These are phyloP conservation scores for Penicillium subrubescens DNA, from an alignment of 495 filamentous ascomycete species.

Conservation along the genomic window DNA sequence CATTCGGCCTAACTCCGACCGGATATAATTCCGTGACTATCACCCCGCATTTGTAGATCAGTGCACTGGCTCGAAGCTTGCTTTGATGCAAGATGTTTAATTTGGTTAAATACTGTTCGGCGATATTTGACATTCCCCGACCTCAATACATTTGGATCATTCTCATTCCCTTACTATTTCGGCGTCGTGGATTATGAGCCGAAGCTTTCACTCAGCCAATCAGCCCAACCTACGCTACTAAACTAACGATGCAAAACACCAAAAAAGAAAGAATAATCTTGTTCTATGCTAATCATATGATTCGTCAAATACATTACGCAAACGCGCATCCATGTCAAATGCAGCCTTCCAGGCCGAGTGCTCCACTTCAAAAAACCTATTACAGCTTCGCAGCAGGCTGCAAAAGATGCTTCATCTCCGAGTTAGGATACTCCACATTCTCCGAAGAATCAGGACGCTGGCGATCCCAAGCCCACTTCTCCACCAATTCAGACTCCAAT, in stretches of 20 bases:
- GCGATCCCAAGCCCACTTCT: slow-evolving; percentile 63
- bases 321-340: not conserved
- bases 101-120: not conserved
- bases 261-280: not conserved
- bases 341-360: not conserved
- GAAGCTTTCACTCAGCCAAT: not conserved
- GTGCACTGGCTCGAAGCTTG: not conserved
- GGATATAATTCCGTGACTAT: slow-evolving; percentile 27
- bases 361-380: not conserved
- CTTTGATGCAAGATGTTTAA: not conserved
- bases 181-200: not conserved
- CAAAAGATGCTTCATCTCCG: slow-evolving; percentile 39
- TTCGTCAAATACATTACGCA: not conserved
- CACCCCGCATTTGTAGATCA: not conserved
- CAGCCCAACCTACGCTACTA: not conserved
- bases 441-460: slow-evolving; percentile 35
- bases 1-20: slow-evolving; percentile 28
- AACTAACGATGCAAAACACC: not conserved
- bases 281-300: not conserved
- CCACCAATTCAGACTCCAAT: slow-evolving; percentile 40
- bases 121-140: not conserved
- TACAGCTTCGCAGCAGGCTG: slow-evolving; percentile 42
- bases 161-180: not conserved
- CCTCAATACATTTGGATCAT: not conserved
- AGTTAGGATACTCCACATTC: slow-evolving; percentile 39